These are phyloP conservation scores for Francoa sonchifolia DNA, from an alignment of 441 rosid genomes.

Conservation along the genomic window DNA sequence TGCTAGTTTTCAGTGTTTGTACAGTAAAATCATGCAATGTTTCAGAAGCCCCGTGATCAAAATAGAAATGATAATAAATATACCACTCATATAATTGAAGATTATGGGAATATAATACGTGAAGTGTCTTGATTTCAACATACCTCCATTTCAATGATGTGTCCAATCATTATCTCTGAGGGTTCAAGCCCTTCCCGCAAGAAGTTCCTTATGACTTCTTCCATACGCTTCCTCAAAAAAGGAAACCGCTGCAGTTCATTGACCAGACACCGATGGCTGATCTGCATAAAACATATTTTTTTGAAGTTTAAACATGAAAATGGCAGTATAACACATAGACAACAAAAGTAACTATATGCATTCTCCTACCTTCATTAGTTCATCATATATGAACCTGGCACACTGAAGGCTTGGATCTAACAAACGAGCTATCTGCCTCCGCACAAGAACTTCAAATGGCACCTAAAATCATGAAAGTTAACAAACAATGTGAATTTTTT, in stretches of 20 bases:
- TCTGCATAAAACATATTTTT: conserved; percentile 32
- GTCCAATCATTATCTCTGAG: conserved; percentile 86
- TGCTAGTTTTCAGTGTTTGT: background rate
- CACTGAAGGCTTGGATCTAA: conserved; percentile 95
- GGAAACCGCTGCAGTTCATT: conserved; percentile 78
- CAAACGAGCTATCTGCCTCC: conserved; percentile 84
- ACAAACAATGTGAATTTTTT: background rate
- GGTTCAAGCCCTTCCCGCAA: conserved; percentile 89
- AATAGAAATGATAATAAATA: background rate
- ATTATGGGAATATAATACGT: background rate
- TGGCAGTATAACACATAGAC: background rate
- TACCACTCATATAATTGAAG: background rate
- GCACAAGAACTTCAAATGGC: conserved; percentile 90
- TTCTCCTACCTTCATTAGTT: conserved; percentile 57
- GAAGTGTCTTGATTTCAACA: background rate
- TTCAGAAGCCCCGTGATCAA: background rate
- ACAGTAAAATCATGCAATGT: background rate
- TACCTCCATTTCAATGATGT: conserved; percentile 95
- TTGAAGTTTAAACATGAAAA: background rate
- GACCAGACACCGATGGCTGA: conserved; percentile 71
- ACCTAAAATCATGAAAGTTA: conserved; percentile 31
- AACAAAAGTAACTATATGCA: background rate
- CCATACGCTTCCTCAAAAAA: conserved; percentile 74
- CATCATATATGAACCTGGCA: conserved; percentile 84
- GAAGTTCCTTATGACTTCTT: conserved; percentile 80